Evolutionary conservation across 805 yeast species (phyloP), one percentile per base, ranked within the genome.

Genomic region (Schizosaccharomyces japonicus): DNA sequence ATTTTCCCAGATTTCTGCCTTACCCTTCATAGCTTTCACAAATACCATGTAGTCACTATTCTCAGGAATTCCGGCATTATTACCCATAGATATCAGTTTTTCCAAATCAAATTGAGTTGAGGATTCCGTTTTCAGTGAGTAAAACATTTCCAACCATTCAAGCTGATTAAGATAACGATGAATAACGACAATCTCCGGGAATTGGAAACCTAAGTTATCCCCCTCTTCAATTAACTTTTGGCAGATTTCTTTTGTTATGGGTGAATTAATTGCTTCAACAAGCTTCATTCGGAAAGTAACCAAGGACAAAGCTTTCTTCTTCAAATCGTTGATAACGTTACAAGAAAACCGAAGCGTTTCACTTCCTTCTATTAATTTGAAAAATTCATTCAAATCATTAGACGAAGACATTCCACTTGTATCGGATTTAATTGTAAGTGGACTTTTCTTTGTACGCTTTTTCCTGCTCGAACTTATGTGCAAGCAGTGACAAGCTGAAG

Each of bases 401-500:
- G 23, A 15, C 5, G 42, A 15, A 36, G 42, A 19, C 6, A 19
- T 36, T 19, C 13, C n/a, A 13, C 42, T 5, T 8, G 17, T 25
- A 23, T 36, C 42, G 23, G 17, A 27, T 4, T 13, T 23, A n/a
- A 19, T 27, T 15, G 17, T 26, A 17, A 42, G 29, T 17, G 33
- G 31, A 5, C 13, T 11, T 30, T 42, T 27, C n/a, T 42, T 29
- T 8, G 51, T 49, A 45, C 62, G 53, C 47, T 70, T 69, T 36
- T 23, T 36, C 48, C 69, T 72, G 30, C 68, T 69, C 47, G 68
- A 74, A 54, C 66, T 72, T 36, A 69, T 64, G 6, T 73, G 65
- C 52, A 78, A 55, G 17, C 75, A 57, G 2, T 60, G 62, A 51
- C 71, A 75, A 23, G 79, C 78, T 30, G 68, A 67, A 15, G 71